Conservation (phyloP, 805 yeast species). For the Maudiozyma serrabonitensis region DNA sequence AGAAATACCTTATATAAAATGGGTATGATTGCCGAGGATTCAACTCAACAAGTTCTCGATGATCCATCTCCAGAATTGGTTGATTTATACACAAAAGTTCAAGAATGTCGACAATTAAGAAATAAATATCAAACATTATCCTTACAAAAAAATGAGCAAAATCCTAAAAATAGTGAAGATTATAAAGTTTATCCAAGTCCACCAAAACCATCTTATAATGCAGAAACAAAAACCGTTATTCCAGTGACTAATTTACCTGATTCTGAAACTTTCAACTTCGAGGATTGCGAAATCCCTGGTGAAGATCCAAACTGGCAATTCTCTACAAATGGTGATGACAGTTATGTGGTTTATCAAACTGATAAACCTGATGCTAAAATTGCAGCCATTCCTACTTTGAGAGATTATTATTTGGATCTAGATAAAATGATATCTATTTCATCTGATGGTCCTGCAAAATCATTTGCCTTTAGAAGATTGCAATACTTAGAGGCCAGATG, state of each 20-base stretch:
- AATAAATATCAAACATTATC: conserved; percentile 66
- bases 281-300: conserved; percentile 36
- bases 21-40: conserved; percentile 39
- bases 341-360: conserved; percentile 48
- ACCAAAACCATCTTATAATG: conserved; percentile 81
- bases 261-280: conserved; percentile 34
- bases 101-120: conserved; percentile 61
- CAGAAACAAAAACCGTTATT: conserved; percentile 43
- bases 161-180: conserved; percentile 67
- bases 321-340: conserved; percentile 49
- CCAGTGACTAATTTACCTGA: conserved; percentile 33
- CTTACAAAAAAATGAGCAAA: conserved; percentile 60
- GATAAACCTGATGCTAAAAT: conserved; percentile 29
- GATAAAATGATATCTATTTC: conserved; percentile 65
- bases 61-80: conserved; percentile 60
- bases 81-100: conserved; percentile 51
- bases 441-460: conserved; percentile 92
- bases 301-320: conserved; percentile 47
- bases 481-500: conserved; percentile 95
- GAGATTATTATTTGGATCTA: conserved; percentile 78
- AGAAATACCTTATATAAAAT: conserved; percentile 30
- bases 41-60: conserved; percentile 43
- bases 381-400: conserved; percentile 66
- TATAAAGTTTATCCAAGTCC: conserved; percentile 92
- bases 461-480: conserved; percentile 88